These are phyloP conservation scores for Apophysomyces trapeziformis DNA, from an alignment of 371 early-diverging fungal species.

Conservation along the genomic window DNA sequence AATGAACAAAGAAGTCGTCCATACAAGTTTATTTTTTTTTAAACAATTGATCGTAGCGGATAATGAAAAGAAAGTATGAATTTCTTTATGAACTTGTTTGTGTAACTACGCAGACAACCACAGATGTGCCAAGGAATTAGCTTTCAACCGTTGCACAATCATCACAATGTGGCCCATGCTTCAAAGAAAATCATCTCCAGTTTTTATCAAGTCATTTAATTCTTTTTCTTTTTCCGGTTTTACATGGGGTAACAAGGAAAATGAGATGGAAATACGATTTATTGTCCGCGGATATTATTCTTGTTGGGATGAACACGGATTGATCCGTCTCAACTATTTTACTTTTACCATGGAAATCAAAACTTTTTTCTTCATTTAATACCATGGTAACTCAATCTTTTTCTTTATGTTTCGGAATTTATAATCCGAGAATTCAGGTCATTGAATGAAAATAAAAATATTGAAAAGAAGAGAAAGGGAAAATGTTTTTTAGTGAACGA, in stretches of 20 bases:
- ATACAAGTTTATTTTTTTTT: background rate
- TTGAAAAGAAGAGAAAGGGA: no score
- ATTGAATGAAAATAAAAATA: no score
- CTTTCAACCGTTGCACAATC: constrained; percentile 2
- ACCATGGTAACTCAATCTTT: no score
- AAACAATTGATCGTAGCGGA: background rate
- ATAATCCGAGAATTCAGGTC: no score
- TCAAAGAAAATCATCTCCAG: background rate
- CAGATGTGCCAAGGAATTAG: constrained; percentile 8
- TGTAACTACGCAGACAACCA: background rate
- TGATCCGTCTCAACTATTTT: background rate
- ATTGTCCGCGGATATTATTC: constrained; percentile 7
- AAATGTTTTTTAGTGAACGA: no score
- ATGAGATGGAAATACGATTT: background rate
- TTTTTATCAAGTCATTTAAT: no score
- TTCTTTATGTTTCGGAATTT: no score
- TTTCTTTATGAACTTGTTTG: background rate
- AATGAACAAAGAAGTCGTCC: background rate
- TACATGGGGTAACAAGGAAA: background rate
- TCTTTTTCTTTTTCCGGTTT: no score
- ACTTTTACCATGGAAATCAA: background rate
- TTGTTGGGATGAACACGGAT: background rate
- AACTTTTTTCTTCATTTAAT: background rate
- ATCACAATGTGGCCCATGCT: constrained; percentile 9
- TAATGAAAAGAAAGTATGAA: background rate